Conservation (phyloP, 2,329 filamentous ascomycete genomes). For the Scedosporium apiospermum region DNA sequence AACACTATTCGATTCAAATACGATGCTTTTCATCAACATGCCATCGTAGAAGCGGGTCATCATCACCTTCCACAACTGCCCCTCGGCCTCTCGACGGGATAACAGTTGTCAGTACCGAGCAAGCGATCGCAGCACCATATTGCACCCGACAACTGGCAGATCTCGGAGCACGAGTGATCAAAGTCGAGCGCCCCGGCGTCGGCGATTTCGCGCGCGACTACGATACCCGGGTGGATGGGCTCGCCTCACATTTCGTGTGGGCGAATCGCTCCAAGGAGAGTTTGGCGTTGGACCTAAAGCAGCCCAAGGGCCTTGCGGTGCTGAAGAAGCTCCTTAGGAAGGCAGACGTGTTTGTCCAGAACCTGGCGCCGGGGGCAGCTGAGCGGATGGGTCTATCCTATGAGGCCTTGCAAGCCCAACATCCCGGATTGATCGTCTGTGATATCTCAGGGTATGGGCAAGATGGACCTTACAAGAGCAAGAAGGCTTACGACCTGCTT, state of each 20-base stretch:
- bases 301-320: slow-evolving; percentile 27
- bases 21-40: not conserved
- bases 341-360: slow-evolving; percentile 43
- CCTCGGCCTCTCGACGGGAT: slow-evolving; percentile 25
- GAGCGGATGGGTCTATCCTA: slow-evolving; percentile 37
- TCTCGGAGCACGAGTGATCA: slow-evolving; percentile 43
- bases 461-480: slow-evolving; percentile 40
- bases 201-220: slow-evolving; percentile 45
- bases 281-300: slow-evolving; percentile 39
- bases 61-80: not conserved
- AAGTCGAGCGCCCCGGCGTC: slow-evolving; percentile 39
- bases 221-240: slow-evolving; percentile 37
- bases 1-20: not conserved
- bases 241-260: slow-evolving; percentile 47
- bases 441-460: slow-evolving; percentile 44
- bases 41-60: not conserved
- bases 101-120: slow-evolving; percentile 42
- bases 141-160: slow-evolving; percentile 45
- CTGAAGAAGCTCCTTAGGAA: slow-evolving; percentile 31
- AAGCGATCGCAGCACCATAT: slow-evolving; percentile 45
- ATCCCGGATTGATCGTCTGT: slow-evolving; percentile 40
- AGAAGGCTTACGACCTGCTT: slow-evolving; percentile 46
- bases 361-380: slow-evolving; percentile 39
- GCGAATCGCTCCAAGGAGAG: slow-evolving; percentile 45
- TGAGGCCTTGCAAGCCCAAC: slow-evolving; percentile 26